These are phyloP conservation scores for Leccinum aurantiacum DNA, from an alignment of 768 basidiomycete genomes.

Conservation along the genomic window DNA sequence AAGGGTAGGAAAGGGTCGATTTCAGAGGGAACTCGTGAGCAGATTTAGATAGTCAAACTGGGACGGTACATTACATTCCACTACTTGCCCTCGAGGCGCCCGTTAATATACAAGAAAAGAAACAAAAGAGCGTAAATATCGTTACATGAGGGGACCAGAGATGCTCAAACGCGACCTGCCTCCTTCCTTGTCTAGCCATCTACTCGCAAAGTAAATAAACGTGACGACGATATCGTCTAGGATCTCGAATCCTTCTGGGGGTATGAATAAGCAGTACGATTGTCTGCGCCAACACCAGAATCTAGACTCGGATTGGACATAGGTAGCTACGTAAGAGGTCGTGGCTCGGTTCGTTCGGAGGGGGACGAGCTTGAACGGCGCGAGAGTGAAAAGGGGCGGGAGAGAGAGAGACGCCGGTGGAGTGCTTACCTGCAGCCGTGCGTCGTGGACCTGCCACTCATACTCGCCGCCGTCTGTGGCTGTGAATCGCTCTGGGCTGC, in stretches of 20 bases:
- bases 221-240: slow-evolving; percentile 39
- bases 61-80: background rate
- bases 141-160: background rate
- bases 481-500: slow-evolving; percentile 29
- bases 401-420: too few species aligned
- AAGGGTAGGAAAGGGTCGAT: slow-evolving; percentile 16
- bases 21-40: slow-evolving; percentile 12
- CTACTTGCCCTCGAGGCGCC: background rate
- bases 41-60: slow-evolving; percentile 11
- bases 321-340: slow-evolving; percentile 30
- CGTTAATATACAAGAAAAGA: background rate
- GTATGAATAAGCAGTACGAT: slow-evolving; percentile 26
- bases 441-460: slow-evolving; percentile 31
- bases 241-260: slow-evolving; percentile 30
- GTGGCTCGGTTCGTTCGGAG: slow-evolving; percentile 3
- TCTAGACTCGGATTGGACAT: slow-evolving; percentile 19
- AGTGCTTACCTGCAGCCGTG: slow-evolving; percentile 23
- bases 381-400: background rate
- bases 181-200: slow-evolving; percentile 29
- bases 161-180: slow-evolving; percentile 11
- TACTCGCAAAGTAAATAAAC: slow-evolving; percentile 35
- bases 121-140: background rate
- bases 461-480: slow-evolving; percentile 22
- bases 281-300: slow-evolving; percentile 15
- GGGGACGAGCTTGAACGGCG: slow-evolving; percentile 25